Base-by-base conservation (phyloP, 2,329 filamentous ascomycete genomes). In the Xylariaceae sp. region DNA sequence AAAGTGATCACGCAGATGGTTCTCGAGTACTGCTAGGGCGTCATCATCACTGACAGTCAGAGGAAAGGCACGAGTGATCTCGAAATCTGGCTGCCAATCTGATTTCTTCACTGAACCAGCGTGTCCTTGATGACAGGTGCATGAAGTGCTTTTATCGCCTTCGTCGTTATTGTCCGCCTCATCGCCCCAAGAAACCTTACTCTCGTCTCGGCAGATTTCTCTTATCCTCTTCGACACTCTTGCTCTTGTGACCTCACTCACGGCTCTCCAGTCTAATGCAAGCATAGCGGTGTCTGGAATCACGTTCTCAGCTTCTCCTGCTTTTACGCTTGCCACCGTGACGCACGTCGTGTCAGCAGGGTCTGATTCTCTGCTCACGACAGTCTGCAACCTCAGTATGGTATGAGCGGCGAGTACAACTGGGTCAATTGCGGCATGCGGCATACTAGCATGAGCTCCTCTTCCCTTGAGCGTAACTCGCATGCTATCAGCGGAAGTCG, bases 361-460 rank as follows among this genome's bases (percentile, higher is more conserved):
- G 35, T 62, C 46, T 1, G 65, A 58, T 47, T 70, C 66, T 0
- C 64, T 55, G 22, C 56, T 58, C 2, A 70, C 64, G 6, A 69
- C 55, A 1, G 54, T 61, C 36, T 71, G 66, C 0, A 71, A 58
- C 1, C 61, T 43, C 11, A 73, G 58, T 0, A 79, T 67, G 30
- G 71, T 64, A 42, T 68, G 56, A 0, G 66, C 61, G 0, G 74
- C 74, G 40, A 76, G 64, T 1, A 77, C 64, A 10, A 73, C 67
- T 2, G 75, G 75, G 52, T 80, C 75, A n/a, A 78, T 62, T 1
- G 66, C 66, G 1, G 57, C 58, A 33, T 77, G 68, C 0, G 75
- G 75, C 44, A 61, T 65, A 2, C 62, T 65, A 1, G 67, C 71
- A 56, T 78, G 75, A 0, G 72, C 71, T 3, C 72, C 74, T 1